These are phyloP conservation scores for Arthrobotrys conoides DNA, from an alignment of 2,329 filamentous ascomycete species.

Conservation along the genomic window DNA sequence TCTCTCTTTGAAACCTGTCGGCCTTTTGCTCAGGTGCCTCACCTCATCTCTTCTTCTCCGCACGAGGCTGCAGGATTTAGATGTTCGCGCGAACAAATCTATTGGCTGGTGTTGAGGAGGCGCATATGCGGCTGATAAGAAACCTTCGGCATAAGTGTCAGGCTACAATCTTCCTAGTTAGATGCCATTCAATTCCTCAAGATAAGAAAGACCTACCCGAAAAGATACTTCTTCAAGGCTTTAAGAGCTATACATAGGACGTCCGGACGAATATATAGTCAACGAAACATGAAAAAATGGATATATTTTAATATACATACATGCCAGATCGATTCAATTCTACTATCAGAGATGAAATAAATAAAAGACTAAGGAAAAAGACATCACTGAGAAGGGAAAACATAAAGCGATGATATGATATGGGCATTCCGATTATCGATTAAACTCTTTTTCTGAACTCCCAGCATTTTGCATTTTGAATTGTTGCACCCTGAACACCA, in stretches of 20 bases:
- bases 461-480: constrained; percentile 5
- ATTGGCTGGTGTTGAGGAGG: constrained; percentile 10
- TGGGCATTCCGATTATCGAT: constrained; percentile 29
- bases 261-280: background rate
- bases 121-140: constrained; percentile 29
- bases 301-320: constrained; percentile 43
- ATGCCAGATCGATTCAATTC: constrained; percentile 26
- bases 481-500: constrained; percentile 51
- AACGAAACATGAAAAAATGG: background rate
- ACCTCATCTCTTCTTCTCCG: constrained; percentile 24
- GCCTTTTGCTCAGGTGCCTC: constrained; percentile 1
- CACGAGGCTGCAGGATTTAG: constrained; percentile 27
- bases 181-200: background rate
- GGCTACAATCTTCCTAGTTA: background rate
- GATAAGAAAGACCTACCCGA: background rate
- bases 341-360: background rate
- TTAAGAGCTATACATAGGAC: background rate
- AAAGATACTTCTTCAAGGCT: background rate
- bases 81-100: background rate
- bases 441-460: constrained; percentile 41
- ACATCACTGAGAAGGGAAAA: background rate
- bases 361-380: background rate
- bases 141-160: constrained; percentile 5
- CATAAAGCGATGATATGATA: constrained; percentile 2
- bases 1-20: background rate